Evolutionary conservation across 1,284 basidiomycete genomes (phyloP).

Genomic region (Cryptococcus sp.): DNA sequence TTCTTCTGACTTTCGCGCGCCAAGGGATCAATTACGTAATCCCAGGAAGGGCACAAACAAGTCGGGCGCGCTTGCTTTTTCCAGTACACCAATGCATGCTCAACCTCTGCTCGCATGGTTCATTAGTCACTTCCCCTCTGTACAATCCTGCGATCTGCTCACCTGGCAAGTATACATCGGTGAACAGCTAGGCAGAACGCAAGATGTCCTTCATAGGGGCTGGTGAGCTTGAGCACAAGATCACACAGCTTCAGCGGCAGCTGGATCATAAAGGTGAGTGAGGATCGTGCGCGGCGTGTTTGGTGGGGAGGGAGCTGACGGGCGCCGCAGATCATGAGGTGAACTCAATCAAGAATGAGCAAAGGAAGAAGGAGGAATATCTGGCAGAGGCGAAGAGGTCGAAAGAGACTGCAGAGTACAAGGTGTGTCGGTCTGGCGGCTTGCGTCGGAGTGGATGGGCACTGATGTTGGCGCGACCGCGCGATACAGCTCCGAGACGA

Average conservation of each 20-base stretch:
- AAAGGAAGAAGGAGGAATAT: constrained; percentile 34
- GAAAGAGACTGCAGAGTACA: constrained; percentile 37
- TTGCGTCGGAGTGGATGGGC: neutral
- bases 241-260: constrained; percentile 41
- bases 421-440: constrained; percentile 21
- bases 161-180: neutral
- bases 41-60: neutral
- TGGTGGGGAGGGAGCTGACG: neutral
- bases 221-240: constrained; percentile 41
- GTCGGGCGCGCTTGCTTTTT: neutral
- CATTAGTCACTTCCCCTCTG: too few relatives aligned
- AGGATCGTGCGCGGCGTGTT: neutral
- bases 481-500: constrained; percentile 31
- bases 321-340: constrained; percentile 33
- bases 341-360: constrained; percentile 40
- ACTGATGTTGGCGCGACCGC: too few relatives aligned
- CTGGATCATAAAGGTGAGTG: constrained; percentile 41
- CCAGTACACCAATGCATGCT: neutral
- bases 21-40: neutral
- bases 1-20: too few relatives aligned
- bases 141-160: neutral
- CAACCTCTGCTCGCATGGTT: too few relatives aligned
- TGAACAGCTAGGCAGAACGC: neutral
- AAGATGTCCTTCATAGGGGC: constrained; percentile 45
- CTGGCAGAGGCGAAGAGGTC: constrained; percentile 26